Conservation (phyloP, 2,329 filamentous ascomycete species). For the Exophiala dermatitidis region DNA sequence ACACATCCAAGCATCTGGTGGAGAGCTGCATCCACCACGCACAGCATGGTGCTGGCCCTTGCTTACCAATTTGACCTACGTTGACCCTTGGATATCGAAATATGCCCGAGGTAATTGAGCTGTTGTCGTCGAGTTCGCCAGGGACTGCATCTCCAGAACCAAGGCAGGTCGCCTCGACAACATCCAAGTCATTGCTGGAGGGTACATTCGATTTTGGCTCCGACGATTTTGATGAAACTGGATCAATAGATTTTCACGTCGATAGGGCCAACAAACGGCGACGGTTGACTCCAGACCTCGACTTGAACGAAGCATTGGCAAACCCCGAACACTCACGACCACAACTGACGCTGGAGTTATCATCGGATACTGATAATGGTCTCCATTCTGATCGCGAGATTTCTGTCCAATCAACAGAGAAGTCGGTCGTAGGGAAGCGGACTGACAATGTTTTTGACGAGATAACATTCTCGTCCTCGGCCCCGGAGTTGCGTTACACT, state of each 20-base stretch:
- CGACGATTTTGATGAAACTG: slow-evolving; percentile 25
- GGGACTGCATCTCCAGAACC: neutral
- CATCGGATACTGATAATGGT: slow-evolving; percentile 14
- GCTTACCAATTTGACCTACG: neutral
- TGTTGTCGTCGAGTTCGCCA: slow-evolving; percentile 18
- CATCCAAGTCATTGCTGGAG: neutral
- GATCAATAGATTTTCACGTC: slow-evolving; percentile 12
- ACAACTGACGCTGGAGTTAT: slow-evolving; percentile 12
- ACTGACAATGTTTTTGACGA: slow-evolving; percentile 30
- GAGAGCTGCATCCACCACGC: neutral
- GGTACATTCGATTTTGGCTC: slow-evolving; percentile 28
- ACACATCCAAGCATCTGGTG: no score
- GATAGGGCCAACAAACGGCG: slow-evolving; percentile 30
- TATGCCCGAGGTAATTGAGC: slow-evolving; percentile 17
- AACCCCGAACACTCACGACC: neutral
- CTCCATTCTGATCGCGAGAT: neutral
- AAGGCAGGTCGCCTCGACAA: neutral
- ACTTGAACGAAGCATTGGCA: neutral
- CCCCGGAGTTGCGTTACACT: slow-evolving; percentile 26
- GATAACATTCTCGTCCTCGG: slow-evolving; percentile 40
- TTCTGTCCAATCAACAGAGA: neutral
- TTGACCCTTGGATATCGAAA: neutral
- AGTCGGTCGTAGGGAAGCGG: neutral
- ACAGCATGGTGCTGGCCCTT: neutral
- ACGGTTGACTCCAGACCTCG: slow-evolving; percentile 24